Evolutionary conservation across 495 filamentous ascomycete genomes (phyloP).

Genomic region (Ramalina peruviana): DNA sequence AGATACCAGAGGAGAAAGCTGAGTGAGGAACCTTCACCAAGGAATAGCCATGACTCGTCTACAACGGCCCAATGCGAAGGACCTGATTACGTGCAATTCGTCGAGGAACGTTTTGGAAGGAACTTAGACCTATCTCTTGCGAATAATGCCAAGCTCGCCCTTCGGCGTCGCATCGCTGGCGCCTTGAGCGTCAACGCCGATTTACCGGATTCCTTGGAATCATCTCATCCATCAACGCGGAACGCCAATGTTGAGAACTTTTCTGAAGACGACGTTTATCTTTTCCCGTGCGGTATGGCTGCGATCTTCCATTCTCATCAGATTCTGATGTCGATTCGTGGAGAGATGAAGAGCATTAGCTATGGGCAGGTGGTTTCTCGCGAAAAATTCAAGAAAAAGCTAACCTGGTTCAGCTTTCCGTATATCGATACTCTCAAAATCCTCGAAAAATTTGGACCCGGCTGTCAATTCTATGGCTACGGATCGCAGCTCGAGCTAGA

Average conservation of each 20-base stretch:
- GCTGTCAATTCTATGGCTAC: slow-evolving; percentile 80
- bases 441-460: slow-evolving; percentile 85
- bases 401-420: slow-evolving; percentile 53
- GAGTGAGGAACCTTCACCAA: slow-evolving; percentile 22
- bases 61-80: slow-evolving; percentile 22
- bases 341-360: slow-evolving; percentile 50
- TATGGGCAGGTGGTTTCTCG: slow-evolving; percentile 35
- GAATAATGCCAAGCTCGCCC: slow-evolving; percentile 68
- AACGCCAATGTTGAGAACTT: slow-evolving; percentile 44
- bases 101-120: slow-evolving; percentile 89
- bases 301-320: slow-evolving; percentile 84
- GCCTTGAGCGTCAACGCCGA: slow-evolving; percentile 63
- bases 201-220: slow-evolving; percentile 44
- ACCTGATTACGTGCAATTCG: slow-evolving; percentile 62
- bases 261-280: slow-evolving; percentile 75
- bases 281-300: slow-evolving; percentile 86
- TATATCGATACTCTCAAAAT: slow-evolving; percentile 96
- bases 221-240: slow-evolving; percentile 15
- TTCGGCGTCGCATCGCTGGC: slow-evolving; percentile 77
- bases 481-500: slow-evolving; percentile 72
- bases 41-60: neutral
- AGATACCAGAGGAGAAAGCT: slow-evolving; percentile 55
- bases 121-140: slow-evolving; percentile 72
- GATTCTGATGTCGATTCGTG: slow-evolving; percentile 45
- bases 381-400: slow-evolving; percentile 16